Percentiles rank a stretch among this genome's conserved stretches.
phyloP scores from a whole-genome alignment of 2,329 filamentous ascomycete genomes.

The Bipolaris cookei region DNA sequence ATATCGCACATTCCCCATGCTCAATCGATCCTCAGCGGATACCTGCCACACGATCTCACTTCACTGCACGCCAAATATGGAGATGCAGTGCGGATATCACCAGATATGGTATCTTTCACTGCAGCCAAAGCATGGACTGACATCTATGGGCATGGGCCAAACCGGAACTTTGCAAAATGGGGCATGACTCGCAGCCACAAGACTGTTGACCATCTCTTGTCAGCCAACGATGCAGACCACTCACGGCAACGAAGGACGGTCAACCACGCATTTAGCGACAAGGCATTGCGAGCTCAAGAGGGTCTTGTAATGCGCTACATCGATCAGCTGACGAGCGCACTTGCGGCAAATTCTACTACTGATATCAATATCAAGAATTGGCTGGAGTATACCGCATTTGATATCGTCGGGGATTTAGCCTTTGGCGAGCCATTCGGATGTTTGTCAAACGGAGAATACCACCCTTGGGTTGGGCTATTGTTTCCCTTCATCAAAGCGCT shows the following conservation, averaged over 20 bases:
- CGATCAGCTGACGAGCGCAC: slow-evolving; percentile 13
- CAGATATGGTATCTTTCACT: slow-evolving; percentile 10
- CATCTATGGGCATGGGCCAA: slow-evolving; percentile 40
- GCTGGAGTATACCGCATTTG: slow-evolving; percentile 49
- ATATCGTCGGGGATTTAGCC: slow-evolving; percentile 51
- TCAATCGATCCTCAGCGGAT: background rate
- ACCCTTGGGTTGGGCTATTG: slow-evolving; percentile 39
- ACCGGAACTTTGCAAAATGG: slow-evolving; percentile 1
- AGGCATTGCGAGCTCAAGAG: slow-evolving; percentile 46
- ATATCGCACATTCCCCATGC: slow-evolving; percentile 7
- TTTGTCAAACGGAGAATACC: slow-evolving; percentile 37
- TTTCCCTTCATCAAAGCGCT: slow-evolving; percentile 1
- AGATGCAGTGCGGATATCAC: slow-evolving; percentile 17
- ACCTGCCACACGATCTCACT: background rate
- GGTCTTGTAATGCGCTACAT: slow-evolving; percentile 42
- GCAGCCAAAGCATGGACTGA: slow-evolving; percentile 46
- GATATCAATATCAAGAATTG: slow-evolving; percentile 25
- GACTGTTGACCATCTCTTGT: slow-evolving; percentile 9
- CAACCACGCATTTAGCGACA: slow-evolving; percentile 47
- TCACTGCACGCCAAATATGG: slow-evolving; percentile 13
- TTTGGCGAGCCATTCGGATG: slow-evolving; percentile 51
- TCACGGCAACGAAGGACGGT: slow-evolving; percentile 35
- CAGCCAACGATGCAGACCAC: slow-evolving; percentile 30
- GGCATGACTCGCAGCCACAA: slow-evolving; percentile 4
- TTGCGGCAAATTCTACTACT: background rate